Conservation (phyloP, 176 grass and related monocot species). For the Avena eriantha region DNA sequence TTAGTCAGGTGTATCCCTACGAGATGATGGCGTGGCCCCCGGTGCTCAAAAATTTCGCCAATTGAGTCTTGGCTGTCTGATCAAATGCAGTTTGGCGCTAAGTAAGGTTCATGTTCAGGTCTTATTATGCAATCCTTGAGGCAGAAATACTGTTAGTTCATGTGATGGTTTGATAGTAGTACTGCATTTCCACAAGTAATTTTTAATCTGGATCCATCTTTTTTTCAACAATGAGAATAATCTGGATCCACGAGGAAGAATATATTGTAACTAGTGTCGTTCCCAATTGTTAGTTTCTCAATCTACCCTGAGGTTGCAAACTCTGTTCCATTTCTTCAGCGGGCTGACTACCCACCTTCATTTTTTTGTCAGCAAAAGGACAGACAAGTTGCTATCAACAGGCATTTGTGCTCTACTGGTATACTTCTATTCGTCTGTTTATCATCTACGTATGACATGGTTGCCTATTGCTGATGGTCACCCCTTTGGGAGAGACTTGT, state of each 20-base stretch:
- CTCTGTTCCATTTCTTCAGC: not conserved
- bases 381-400: not conserved
- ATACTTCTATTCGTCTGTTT: not conserved
- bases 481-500: not conserved
- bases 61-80: not conserved
- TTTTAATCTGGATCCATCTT: not conserved
- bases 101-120: not conserved
- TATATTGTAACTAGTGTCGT: not conserved
- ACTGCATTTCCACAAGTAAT: not conserved
- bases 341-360: not conserved
- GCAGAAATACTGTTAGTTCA: not conserved
- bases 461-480: not conserved
- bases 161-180: not conserved
- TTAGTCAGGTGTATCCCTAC: slow-evolving; percentile 29
- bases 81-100: not conserved
- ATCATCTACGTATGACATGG: not conserved
- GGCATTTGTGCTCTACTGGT: not conserved
- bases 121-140: too few species aligned
- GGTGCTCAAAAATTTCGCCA: not conserved
- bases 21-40: slow-evolving; percentile 45
- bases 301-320: not conserved
- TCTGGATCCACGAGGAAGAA: not conserved
- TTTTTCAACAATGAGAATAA: too few species aligned
- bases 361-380: not conserved
- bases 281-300: not conserved